Evolutionary conservation across 805 yeast species (phyloP), one percentile per base, ranked within the genome.

Genomic region (Candida nemodendra): DNA sequence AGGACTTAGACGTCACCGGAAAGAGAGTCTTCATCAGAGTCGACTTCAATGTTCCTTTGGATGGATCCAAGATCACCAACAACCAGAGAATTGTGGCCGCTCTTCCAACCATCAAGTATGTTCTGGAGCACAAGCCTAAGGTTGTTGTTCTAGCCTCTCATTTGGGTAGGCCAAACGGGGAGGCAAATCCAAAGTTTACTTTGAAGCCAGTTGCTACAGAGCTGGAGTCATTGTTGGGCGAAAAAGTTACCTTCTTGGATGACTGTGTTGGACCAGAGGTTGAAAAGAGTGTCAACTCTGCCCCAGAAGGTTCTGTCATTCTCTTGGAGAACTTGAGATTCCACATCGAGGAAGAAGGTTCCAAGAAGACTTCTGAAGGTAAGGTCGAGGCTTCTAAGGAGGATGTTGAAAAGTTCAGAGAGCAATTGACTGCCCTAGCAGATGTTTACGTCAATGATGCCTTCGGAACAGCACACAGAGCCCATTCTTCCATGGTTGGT

Each of bases 61-160:
- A 93, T 64, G 98, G 97, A 56, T 79, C 78, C 61, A 90, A 82
- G 65, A 93, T 93, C 77, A 95, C 99, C 74, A 93, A 95, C 81
- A 95, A 93, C 78, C 98, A 93, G 76, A 84, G 99, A 75, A 93
- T 93, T 63, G 98, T 90, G 59, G 99, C 99, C 66, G 99, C 99
- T 54, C 73, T 95, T 59, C 99, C 99, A 68, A 91, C 99, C 56
- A 93, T 93, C 74, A 69, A 95, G 71, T 93, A 91, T 68, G 97
- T 91, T 38, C 73, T 85, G 65, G 91, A 86, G 64, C 83, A 91
- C 54, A 78, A 84, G 61, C 96, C 99, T 64, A 88, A 84, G 77
- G 87, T 80, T 53, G 82, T 93, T 53, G 74, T 93, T 54, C 79
- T 93, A 57, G 98, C 97, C 51, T 90, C 98, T 45, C 99, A 93